Evolutionary conservation across 441 rosid species (phyloP).

Genomic region (Jatropha multifida): DNA sequence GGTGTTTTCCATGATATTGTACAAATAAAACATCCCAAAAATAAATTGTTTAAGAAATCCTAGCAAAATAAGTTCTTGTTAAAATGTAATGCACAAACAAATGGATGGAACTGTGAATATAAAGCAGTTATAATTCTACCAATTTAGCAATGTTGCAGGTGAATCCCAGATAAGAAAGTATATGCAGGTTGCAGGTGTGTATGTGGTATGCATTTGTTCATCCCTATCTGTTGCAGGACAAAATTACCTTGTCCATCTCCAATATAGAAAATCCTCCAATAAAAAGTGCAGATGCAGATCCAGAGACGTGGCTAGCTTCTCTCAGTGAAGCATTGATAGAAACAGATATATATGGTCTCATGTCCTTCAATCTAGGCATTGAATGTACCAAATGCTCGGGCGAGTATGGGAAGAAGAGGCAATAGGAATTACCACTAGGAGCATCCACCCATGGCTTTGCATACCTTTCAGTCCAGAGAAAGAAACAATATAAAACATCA

Average conservation of each 20-base stretch:
- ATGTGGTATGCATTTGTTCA: constrained; percentile 15
- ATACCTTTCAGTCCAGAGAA: constrained; percentile 53
- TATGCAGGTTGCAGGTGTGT: constrained; percentile 16
- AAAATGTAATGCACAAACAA: not conserved
- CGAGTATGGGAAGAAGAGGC: constrained; percentile 89
- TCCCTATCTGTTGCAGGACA: not conserved
- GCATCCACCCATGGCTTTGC: constrained; percentile 77
- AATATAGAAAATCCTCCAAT: constrained; percentile 84
- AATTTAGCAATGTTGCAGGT: not conserved
- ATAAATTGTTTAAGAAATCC: not conserved
- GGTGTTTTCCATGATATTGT: not conserved
- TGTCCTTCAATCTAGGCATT: constrained; percentile 49
- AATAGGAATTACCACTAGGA: constrained; percentile 52
- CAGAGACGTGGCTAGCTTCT: constrained; percentile 60
- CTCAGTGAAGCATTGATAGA: constrained; percentile 58
- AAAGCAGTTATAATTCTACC: not conserved
- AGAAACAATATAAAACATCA: constrained; percentile 19
- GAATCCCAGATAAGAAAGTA: not conserved
- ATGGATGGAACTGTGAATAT: not conserved
- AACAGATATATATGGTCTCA: constrained; percentile 59
- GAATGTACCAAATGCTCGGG: constrained; percentile 84
- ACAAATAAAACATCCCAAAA: not conserved
- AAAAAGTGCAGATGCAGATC: constrained; percentile 84
- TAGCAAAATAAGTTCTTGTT: not conserved
- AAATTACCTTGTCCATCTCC: constrained; percentile 62